Evolutionary conservation across 768 basidiomycete species (phyloP), one percentile per base, ranked within the genome.

Genomic region (Leccinum disarticulatum): DNA sequence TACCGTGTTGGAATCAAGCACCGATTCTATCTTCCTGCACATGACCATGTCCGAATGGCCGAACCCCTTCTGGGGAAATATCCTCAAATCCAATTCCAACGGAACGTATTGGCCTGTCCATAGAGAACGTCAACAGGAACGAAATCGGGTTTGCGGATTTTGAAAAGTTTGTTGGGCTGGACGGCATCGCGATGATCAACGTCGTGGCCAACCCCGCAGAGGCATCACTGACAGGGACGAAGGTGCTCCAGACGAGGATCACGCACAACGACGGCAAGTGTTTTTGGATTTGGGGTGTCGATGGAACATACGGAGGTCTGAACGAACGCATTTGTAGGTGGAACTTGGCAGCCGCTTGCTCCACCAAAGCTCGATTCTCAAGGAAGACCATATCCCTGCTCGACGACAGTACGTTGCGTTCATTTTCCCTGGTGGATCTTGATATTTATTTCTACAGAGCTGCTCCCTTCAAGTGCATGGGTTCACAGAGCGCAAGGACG

Each of bases 61-160:
- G 0, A 80, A 78, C 22, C 91, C 88, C 3, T 90, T 80, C 70
- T 98, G 91, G 88, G 97, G 97, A 36, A 90, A 84, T 68, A 88
- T 98, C 64, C 83, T 94, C 61, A 96, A 96, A 74, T 97, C 95
- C 30, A 98, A 99, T 74, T 98, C 91, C 31, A 99, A 99, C 67
- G 97, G 97, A 38, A 99, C 97, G 0, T 98, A 97, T 94, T 71
- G 88, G 91, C 22, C 72, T 95, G 11, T 92, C 95, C 1, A 68
- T 91, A 41, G 89, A 92, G 65, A 82, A 94, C 66, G 97, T 91
- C 57, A 98, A 98, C 73, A 84, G 97, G n/a, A 88, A 99, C 70
- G 77, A 84, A 0, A 70, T 77, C 0, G 97, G 97, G 5, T 98
- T 83, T 68, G 95, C 94, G 33, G 96, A 99, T 73, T 99, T 98